A percentile compares a stretch with the other conserved stretches of the same genome.
These are phyloP conservation scores for Sporothrix euskadiensis DNA, from an alignment of 2,329 filamentous ascomycete species.

Conservation along the genomic window DNA sequence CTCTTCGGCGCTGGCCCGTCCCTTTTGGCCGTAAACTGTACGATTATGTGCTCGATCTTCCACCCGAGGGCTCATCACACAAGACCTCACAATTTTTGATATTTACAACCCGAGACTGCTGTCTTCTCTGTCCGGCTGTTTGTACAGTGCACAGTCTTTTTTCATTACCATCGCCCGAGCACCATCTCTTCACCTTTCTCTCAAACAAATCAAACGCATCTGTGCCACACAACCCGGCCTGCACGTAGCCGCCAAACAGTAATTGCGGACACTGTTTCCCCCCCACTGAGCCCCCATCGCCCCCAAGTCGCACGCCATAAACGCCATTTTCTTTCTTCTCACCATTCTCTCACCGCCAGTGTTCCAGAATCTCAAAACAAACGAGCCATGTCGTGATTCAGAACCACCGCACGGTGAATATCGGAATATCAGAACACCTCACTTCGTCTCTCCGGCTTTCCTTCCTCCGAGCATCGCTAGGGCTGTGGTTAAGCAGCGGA, in stretches of 20 bases:
- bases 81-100: background rate
- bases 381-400: background rate
- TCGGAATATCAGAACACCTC: background rate
- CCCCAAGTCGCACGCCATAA: background rate
- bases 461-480: background rate
- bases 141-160: background rate
- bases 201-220: slow-evolving; percentile 3
- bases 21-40: background rate
- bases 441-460: background rate
- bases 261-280: background rate
- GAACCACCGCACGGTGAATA: too few relatives aligned
- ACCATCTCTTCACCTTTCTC: background rate
- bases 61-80: background rate
- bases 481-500: background rate
- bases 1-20: background rate
- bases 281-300: background rate
- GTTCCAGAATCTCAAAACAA: slow-evolving; percentile 1
- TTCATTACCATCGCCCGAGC: background rate
- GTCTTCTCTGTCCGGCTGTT: background rate
- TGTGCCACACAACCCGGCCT: slow-evolving; percentile 13
- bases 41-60: background rate
- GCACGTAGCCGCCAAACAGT: slow-evolving; percentile 21
- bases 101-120: background rate
- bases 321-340: background rate
- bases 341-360: slow-evolving; percentile 4